A percentile compares a stretch with the other conserved stretches of the same genome.
These are phyloP conservation scores for Ganoderma multipileum DNA, from an alignment of 1,284 basidiomycete species.

Conservation along the genomic window DNA sequence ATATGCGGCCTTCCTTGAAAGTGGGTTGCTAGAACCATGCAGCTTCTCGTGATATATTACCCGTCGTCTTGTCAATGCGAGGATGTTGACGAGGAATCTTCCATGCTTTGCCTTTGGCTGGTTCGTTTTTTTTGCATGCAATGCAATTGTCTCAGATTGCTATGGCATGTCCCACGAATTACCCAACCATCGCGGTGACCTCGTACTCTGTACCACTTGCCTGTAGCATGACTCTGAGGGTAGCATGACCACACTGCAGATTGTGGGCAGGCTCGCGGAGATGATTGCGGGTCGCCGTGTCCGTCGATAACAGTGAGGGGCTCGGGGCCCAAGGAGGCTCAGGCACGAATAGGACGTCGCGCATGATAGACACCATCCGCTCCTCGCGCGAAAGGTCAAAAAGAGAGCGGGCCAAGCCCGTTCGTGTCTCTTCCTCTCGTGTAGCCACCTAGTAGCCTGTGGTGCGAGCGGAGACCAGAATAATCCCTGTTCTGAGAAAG, in stretches of 20 bases:
- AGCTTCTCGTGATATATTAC: neutral
- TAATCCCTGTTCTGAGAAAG: neutral
- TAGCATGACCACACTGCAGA: neutral
- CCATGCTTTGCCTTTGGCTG: too few species aligned
- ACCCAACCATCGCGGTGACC: too few species aligned
- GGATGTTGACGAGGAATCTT: neutral
- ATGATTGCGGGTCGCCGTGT: constrained; percentile 16
- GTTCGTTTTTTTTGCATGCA: too few species aligned
- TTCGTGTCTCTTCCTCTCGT: neutral
- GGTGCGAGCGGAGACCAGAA: neutral
- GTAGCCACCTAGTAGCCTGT: neutral
- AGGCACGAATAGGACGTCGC: neutral
- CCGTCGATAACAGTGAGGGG: neutral
- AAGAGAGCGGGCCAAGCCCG: neutral
- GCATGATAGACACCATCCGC: neutral
- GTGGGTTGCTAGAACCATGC: neutral
- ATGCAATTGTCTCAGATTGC: too few species aligned
- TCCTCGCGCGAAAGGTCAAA: neutral
- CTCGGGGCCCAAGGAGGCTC: constrained; percentile 11
- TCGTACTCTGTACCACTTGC: neutral
- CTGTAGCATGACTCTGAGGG: too few species aligned
- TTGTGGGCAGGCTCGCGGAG: neutral
- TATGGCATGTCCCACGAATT: too few species aligned
- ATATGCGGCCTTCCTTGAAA: neutral
- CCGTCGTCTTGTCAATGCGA: neutral